Evolutionary conservation across 805 yeast species (phyloP), one percentile per base, ranked within the genome.

Genomic region (Brettanomyces nanus): DNA sequence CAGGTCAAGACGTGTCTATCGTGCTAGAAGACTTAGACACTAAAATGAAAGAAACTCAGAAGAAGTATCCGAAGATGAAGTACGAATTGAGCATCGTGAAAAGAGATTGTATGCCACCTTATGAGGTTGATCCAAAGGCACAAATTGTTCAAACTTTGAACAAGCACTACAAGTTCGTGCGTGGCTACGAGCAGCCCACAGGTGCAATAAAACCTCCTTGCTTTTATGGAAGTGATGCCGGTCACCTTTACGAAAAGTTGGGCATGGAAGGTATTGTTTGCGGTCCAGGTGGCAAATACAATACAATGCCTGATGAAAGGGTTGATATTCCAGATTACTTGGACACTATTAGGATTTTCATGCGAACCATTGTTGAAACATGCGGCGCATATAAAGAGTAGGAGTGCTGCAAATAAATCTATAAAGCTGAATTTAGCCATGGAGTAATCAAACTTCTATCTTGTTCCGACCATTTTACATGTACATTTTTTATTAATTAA

Each of bases 261-360:
- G 46, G 42, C 18, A 39, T 50, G 49, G 47, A 50, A 35, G 54
- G 54, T 15, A 39, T 50, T 18, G 54, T 50, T 18, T 48, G 52
- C 38, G 54, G 54, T 4, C 54, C 54, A 3, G 54, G 54, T 30
- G 54, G 54, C 10, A 50, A 50, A 29, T 48, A 37, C 35, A 50
- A 50, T 38, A 50, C 54, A 6, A 50, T 50, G 54, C 54, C 54
- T 2, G 52, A 50, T 36, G 54, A 50, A 30, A 37, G 44, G 17
- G 54, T 50, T 10, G 54, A 50, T 30, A 42, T 48, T 19, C 36
- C 38, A 2, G 54, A 50, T 33, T 50, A 50, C 35, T 33, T 50
- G 27, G 54, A 50, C 30, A 48, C 53, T 29, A 44, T 48, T n/a
- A 42, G 39, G 20, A 40, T 50, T 10, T 50, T 50, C 34, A 48